Conservation (phyloP, 331 rosid genomes). For the Rhamnella rubrinervis region DNA sequence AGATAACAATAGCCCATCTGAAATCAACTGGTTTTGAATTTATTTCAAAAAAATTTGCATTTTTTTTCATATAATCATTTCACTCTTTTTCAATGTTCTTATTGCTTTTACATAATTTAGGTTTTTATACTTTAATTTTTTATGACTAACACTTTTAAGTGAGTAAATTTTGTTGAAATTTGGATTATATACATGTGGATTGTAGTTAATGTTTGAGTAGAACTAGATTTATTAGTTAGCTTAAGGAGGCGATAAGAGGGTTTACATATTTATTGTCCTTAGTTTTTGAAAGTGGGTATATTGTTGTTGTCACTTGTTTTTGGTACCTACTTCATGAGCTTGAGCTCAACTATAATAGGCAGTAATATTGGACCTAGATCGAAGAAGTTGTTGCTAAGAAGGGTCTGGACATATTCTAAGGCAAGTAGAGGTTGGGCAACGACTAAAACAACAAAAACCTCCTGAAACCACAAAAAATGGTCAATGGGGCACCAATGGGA, state of each 20-base stretch:
- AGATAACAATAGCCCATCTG: constrained; percentile 25
- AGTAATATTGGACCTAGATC: too few relatives aligned
- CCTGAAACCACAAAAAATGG: too few relatives aligned
- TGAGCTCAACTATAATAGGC: too few relatives aligned
- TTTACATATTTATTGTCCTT: too few relatives aligned
- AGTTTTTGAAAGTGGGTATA: too few relatives aligned
- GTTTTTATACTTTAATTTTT: not conserved
- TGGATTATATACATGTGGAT: not conserved
- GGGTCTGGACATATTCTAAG: too few relatives aligned
- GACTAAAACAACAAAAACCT: too few relatives aligned
- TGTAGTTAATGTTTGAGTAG: not conserved
- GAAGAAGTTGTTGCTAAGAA: too few relatives aligned
- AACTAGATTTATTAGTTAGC: not conserved
- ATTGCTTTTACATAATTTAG: not conserved
- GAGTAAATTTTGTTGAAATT: not conserved
- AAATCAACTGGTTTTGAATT: constrained; percentile 44
- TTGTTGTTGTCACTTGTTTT: too few relatives aligned
- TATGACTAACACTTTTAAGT: not conserved
- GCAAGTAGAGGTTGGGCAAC: too few relatives aligned
- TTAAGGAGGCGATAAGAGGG: not conserved
- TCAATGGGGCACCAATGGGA: too few relatives aligned
- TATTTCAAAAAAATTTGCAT: not conserved
- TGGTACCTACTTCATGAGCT: too few relatives aligned
- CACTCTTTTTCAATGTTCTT: not conserved
- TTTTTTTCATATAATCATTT: not conserved